Percentiles rank a stretch among this genome's conserved stretches.
phyloP scores from a whole-genome alignment of 306 rosid species.

The Mucuna pruriens region DNA sequence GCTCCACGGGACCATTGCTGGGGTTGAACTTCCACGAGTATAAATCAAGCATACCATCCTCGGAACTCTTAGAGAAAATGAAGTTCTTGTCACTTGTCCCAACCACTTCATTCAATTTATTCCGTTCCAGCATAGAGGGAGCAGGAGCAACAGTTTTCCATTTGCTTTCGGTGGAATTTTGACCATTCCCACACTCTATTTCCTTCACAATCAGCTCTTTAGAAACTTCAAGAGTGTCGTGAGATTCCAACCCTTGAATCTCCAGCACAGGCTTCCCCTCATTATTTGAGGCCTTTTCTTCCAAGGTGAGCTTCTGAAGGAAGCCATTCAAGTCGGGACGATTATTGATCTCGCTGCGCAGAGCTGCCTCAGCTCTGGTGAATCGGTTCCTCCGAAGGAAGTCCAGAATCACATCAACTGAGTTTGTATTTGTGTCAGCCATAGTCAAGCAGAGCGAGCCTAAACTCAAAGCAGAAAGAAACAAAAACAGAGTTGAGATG shows the following conservation, averaged over 20 bases:
- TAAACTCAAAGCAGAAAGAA: slow-evolving; percentile 32
- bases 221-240: slow-evolving; percentile 56
- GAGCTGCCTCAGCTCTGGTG: slow-evolving; percentile 88
- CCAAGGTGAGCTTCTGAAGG: slow-evolving; percentile 70
- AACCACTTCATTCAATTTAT: slow-evolving; percentile 57
- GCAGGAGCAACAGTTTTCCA: slow-evolving; percentile 61
- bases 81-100: slow-evolving; percentile 67
- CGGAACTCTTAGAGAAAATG: slow-evolving; percentile 61
- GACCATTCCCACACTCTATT: slow-evolving; percentile 81
- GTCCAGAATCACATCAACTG: slow-evolving; percentile 84
- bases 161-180: slow-evolving; percentile 64
- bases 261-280: slow-evolving; percentile 60
- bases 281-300: slow-evolving; percentile 60
- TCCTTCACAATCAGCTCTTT: slow-evolving; percentile 89
- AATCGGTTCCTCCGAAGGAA: slow-evolving; percentile 77
- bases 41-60: slow-evolving; percentile 73
- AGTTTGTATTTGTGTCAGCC: slow-evolving; percentile 62
- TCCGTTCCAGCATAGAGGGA: slow-evolving; percentile 58
- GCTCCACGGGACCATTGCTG: slow-evolving; percentile 61
- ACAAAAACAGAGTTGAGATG: slow-evolving; percentile 24
- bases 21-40: slow-evolving; percentile 69
- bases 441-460: slow-evolving; percentile 53
- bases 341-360: slow-evolving; percentile 76
- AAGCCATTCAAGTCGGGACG: slow-evolving; percentile 71
- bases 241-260: slow-evolving; percentile 48